Percentiles rank a stretch among this genome's conserved stretches.
Conservation (phyloP, 2,329 filamentous ascomycete species). For the Periglandula ipomoeae region DNA sequence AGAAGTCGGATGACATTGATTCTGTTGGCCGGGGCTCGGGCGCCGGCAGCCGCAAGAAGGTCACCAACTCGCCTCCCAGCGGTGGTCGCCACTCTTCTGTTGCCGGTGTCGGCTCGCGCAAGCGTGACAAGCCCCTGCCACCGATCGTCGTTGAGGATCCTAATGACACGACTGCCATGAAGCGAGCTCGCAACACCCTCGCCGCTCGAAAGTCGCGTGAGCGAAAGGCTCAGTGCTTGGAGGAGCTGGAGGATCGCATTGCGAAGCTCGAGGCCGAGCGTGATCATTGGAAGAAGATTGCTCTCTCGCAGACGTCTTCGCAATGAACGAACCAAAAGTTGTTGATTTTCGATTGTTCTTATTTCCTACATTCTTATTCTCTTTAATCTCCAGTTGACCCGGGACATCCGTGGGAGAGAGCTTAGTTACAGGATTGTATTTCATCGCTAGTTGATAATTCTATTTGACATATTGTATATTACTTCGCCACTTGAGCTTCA, state of each 20-base stretch:
- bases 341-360: not conserved
- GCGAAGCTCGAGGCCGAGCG: conserved; percentile 57
- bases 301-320: conserved; percentile 27
- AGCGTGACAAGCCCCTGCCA: conserved; percentile 72
- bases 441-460: not conserved
- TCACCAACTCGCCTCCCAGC: conserved; percentile 32
- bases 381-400: not conserved
- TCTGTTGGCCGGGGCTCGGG: conserved; percentile 28
- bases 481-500: not conserved
- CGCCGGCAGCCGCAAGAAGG: conserved; percentile 37
- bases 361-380: not conserved
- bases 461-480: not conserved
- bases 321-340: conserved; percentile 1
- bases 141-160: conserved; percentile 70
- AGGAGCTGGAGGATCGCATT: conserved; percentile 66
- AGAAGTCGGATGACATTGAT: conserved; percentile 40
- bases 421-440: not conserved
- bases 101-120: conserved; percentile 62
- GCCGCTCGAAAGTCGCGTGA: conserved; percentile 89
- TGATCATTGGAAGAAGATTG: conserved; percentile 55
- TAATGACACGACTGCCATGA: conserved; percentile 67
- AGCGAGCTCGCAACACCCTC: conserved; percentile 88
- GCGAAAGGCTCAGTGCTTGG: conserved; percentile 70
- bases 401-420: not conserved
- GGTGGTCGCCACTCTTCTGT: conserved; percentile 54